Conservation (phyloP, 345 rosid species). For the Limnanthes douglasii region DNA sequence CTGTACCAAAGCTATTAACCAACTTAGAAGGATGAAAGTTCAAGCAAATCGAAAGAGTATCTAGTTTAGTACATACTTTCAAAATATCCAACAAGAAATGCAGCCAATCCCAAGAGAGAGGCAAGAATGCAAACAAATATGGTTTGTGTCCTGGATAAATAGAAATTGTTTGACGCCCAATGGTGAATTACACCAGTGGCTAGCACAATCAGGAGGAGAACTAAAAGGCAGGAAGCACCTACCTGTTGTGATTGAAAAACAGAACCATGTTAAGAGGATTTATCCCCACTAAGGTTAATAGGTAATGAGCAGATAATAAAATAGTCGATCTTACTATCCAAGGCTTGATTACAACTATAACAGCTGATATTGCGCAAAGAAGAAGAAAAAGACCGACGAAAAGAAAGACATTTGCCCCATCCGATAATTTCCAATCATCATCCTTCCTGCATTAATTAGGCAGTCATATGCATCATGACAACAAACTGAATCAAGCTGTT, state of each 20-base stretch:
- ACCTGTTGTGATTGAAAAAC: conserved; percentile 40
- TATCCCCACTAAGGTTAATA: conserved; percentile 5
- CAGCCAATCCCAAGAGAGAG: conserved; percentile 91
- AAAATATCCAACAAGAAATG: conserved; percentile 88
- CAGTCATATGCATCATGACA: too few relatives aligned
- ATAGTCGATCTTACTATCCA: conserved; percentile 79
- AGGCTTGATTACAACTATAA: conserved; percentile 60
- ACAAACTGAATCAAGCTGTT: too few relatives aligned
- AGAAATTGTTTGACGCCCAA: conserved; percentile 99
- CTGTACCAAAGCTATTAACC: too few relatives aligned
- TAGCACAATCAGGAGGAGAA: conserved; percentile 79
- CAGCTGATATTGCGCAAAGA: conserved; percentile 88
- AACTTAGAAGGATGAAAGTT: conserved; percentile 6
- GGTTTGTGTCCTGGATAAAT: conserved; percentile 84
- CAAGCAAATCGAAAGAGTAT: too few relatives aligned
- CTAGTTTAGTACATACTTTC: conserved; percentile 54
- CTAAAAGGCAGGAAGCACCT: conserved; percentile 79
- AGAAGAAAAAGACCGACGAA: conserved; percentile 83
- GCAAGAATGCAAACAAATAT: conserved; percentile 84
- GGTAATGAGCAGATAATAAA: conserved; percentile 9
- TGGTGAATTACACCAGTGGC: conserved; percentile 90
- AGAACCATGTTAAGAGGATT: conserved; percentile 14
- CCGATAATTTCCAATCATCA: conserved; percentile 91
- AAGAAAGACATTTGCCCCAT: conserved; percentile 72
- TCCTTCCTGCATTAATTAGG: conserved; percentile 97